Percentiles rank a stretch among this genome's conserved stretches.
These are phyloP conservation scores for Gamarada debralockiae DNA, from an alignment of 495 filamentous ascomycete genomes.

Conservation along the genomic window DNA sequence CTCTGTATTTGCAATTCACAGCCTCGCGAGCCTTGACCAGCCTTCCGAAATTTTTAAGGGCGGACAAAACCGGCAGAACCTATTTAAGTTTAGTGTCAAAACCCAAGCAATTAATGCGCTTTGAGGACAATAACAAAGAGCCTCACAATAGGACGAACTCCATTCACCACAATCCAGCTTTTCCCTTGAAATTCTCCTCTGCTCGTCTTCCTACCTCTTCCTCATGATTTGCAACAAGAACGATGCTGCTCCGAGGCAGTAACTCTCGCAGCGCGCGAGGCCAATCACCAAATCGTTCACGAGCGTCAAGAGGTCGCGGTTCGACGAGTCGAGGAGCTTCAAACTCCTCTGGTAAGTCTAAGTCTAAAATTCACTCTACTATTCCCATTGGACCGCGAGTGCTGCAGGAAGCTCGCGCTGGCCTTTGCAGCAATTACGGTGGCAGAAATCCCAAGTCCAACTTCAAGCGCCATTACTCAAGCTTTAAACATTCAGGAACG, in stretches of 20 bases:
- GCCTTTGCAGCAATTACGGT: neutral
- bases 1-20: too few relatives aligned
- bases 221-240: conserved; percentile 23
- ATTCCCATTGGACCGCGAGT: conserved; percentile 4
- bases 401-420: conserved; percentile 9
- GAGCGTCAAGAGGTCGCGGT: conserved; percentile 23
- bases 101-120: too few relatives aligned
- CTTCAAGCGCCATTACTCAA: conserved; percentile 15
- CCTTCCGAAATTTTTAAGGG: too few relatives aligned
- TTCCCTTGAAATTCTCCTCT: conserved; percentile 11
- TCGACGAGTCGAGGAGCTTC: conserved; percentile 24
- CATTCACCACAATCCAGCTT: neutral
- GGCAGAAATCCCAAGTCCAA: conserved; percentile 6
- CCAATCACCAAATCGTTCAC: conserved; percentile 16
- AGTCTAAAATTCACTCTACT: neutral
- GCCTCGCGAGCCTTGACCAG: too few relatives aligned
- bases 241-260: conserved; percentile 20
- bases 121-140: conserved; percentile 8
- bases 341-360: conserved; percentile 24
- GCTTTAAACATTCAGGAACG: conserved; percentile 4
- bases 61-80: too few relatives aligned
- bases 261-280: conserved; percentile 13
- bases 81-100: too few relatives aligned
- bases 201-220: conserved; percentile 14
- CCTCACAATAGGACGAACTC: conserved; percentile 8